These are phyloP conservation scores for Durotheca rogersii DNA, from an alignment of 495 filamentous ascomycete species.

Conservation along the genomic window DNA sequence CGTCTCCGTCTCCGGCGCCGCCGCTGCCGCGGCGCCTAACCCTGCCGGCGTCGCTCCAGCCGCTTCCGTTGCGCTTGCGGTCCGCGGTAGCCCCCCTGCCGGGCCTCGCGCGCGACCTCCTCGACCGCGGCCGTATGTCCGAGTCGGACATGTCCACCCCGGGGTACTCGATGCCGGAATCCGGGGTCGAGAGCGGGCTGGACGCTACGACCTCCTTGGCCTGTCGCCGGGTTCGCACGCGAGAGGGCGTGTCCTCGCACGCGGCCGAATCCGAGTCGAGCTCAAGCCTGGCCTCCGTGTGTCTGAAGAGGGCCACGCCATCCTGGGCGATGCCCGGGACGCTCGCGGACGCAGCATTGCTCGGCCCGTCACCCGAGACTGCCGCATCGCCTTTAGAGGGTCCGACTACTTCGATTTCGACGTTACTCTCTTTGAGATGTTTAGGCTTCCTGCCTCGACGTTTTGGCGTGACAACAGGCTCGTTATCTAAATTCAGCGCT, in stretches of 20 bases:
- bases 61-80: slow-evolving; percentile 30
- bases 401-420: slow-evolving; percentile 7
- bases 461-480: slow-evolving; percentile 20
- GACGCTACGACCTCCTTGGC: slow-evolving; percentile 22
- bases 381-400: slow-evolving; percentile 11
- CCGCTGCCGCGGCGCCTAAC: slow-evolving; percentile 20
- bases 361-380: slow-evolving; percentile 14
- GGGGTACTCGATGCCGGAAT: slow-evolving; percentile 13
- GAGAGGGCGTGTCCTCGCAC: slow-evolving; percentile 23
- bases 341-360: background rate
- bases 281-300: slow-evolving; percentile 34
- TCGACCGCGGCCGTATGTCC: slow-evolving; percentile 16
- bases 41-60: slow-evolving; percentile 32
- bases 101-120: slow-evolving; percentile 13
- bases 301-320: slow-evolving; percentile 21
- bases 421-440: slow-evolving; percentile 15
- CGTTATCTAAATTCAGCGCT: slow-evolving; percentile 8
- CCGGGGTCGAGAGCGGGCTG: slow-evolving; percentile 31
- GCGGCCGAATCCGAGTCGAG: slow-evolving; percentile 20
- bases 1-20: too few relatives aligned
- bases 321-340: slow-evolving; percentile 10
- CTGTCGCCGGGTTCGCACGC: slow-evolving; percentile 17
- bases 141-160: slow-evolving; percentile 30
- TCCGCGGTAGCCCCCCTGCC: slow-evolving; percentile 23
- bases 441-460: slow-evolving; percentile 31